Percentiles rank a stretch among this genome's conserved stretches.
phyloP scores from a whole-genome alignment of 2,329 filamentous ascomycete genomes.

The Pestalotiopsis fici region DNA sequence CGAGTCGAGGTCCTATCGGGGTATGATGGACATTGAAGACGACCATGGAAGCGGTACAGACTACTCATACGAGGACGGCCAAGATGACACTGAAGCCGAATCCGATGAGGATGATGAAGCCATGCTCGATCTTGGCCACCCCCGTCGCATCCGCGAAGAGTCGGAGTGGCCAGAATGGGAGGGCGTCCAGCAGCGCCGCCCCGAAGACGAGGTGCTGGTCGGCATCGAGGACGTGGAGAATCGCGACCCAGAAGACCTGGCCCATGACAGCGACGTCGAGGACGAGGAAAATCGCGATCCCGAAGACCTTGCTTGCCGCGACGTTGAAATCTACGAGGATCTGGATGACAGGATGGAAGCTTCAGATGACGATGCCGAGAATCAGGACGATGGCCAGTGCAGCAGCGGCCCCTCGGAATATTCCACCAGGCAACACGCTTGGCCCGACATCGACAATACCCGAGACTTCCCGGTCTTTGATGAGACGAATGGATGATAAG shows the following conservation, averaged over 20 bases:
- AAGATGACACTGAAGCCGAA: slow-evolving; percentile 24
- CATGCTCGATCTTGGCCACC: slow-evolving; percentile 30
- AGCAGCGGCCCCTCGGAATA: slow-evolving; percentile 60
- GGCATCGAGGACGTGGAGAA: slow-evolving; percentile 61
- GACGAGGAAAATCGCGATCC: slow-evolving; percentile 11
- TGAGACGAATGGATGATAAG: slow-evolving; percentile 1
- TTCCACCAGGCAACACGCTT: slow-evolving; percentile 49
- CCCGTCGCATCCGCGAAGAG: slow-evolving; percentile 19
- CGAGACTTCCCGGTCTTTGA: slow-evolving; percentile 15
- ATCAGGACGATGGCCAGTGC: slow-evolving; percentile 35
- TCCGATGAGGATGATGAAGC: slow-evolving; percentile 22
- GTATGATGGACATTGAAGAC: slow-evolving; percentile 23
- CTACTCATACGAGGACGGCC: slow-evolving; percentile 36
- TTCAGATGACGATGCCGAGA: slow-evolving; percentile 23
- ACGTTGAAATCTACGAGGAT: slow-evolving; percentile 12
- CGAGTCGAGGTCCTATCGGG: slow-evolving; percentile 34
- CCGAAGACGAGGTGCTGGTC: slow-evolving; percentile 58
- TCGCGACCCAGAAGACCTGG: slow-evolving; percentile 49
- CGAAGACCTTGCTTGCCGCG: neutral
- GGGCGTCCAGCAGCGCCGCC: slow-evolving; percentile 29
- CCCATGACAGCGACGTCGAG: slow-evolving; percentile 8
- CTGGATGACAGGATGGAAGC: slow-evolving; percentile 22
- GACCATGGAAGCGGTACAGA: slow-evolving; percentile 28
- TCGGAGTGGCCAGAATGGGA: slow-evolving; percentile 23
- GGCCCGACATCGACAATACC: slow-evolving; percentile 21